Evolutionary conservation across 768 basidiomycete species (phyloP), one percentile per base, ranked within the genome.

Genomic region (Mycena sanguinolenta): DNA sequence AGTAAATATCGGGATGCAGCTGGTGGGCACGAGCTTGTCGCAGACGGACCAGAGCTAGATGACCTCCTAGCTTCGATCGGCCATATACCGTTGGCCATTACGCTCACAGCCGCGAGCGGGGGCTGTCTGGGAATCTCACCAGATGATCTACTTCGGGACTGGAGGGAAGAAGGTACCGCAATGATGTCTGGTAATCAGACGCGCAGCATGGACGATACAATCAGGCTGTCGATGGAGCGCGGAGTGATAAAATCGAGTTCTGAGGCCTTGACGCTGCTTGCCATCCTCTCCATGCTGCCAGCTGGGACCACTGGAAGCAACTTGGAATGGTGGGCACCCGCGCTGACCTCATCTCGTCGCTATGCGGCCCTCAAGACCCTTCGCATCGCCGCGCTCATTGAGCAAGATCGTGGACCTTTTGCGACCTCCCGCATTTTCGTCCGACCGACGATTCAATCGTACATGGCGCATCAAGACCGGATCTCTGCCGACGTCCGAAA

Each of bases 11-110:
- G n/a, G n/a, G n/a, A n/a, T 17, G 13, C 39, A 14, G 32, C 32
- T 4, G 32, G 32, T 34, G 32, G 32, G 6, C 32, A 34, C 32
- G 32, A 34, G 32, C 32, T 34, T 10, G 13, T 17, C 16, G 39
- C 39, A 12, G n/a, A n/a, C n/a, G n/a, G 16, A 17, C 32, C 32
- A 34, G 32, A 42, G 39, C 66, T 67, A n/a, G 39, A 61, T 42
- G 38, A 60, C 17, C 52, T 67, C 39, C 54, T 81, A 30, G 55
- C 67, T 2, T 65, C 66, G 7, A 58, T 84, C 32, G 81, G 76
- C 27, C 60, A 75, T 63, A 74, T 82, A 63, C 82, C 83, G 38
- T 71, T 79, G 52, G 82, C 81, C 6, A 72, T 84, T 39, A 79
- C 76, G n/a, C 74, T 84, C 9, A 75, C 82, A 74, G 82, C 83